Evolutionary conservation across 2,329 filamentous ascomycete species (phyloP).

Genomic region (Talaromyces islandicus): DNA sequence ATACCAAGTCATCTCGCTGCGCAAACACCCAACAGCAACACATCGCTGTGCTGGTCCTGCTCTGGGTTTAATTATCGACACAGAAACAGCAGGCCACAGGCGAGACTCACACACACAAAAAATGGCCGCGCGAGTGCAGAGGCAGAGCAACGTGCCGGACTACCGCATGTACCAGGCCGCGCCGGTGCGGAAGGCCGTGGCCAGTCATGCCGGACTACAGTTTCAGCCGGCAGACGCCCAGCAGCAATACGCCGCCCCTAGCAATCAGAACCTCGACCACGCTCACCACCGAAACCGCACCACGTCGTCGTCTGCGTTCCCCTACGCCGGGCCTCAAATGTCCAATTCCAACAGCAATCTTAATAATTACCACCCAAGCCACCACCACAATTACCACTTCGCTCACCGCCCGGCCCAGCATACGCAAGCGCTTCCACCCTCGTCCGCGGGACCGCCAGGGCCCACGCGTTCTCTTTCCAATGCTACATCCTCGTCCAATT

Average conservation of each 20-base stretch:
- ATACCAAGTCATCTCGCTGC: not conserved
- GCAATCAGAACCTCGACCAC: not conserved
- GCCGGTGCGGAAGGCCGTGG: constrained; percentile 12
- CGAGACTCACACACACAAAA: not conserved
- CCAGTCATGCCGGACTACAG: constrained; percentile 11
- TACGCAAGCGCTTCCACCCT: constrained; percentile 15
- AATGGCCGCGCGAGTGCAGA: constrained; percentile 23
- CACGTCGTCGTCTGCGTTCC: constrained; percentile 30
- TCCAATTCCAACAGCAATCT: not conserved
- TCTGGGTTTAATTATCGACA: not conserved
- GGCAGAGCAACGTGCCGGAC: constrained; percentile 27
- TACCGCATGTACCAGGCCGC: constrained; percentile 28
- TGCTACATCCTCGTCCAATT: constrained; percentile 36
- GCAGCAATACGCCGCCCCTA: constrained; percentile 7
- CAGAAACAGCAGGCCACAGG: not conserved
- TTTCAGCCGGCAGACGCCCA: constrained; percentile 13
- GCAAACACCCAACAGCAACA: not conserved
- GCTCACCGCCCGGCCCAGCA: constrained; percentile 20
- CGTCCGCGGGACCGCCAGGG: constrained; percentile 10
- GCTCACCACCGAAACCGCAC: constrained; percentile 29
- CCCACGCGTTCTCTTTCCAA: constrained; percentile 32
- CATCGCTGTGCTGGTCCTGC: not conserved
- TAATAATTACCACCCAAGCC: not conserved
- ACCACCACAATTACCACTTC: constrained; percentile 16
- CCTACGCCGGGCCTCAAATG: constrained; percentile 17